Percentiles rank a stretch among this genome's conserved stretches.
These are phyloP conservation scores for Fusarium albidum DNA, from an alignment of 2,329 filamentous ascomycete species.

Conservation along the genomic window DNA sequence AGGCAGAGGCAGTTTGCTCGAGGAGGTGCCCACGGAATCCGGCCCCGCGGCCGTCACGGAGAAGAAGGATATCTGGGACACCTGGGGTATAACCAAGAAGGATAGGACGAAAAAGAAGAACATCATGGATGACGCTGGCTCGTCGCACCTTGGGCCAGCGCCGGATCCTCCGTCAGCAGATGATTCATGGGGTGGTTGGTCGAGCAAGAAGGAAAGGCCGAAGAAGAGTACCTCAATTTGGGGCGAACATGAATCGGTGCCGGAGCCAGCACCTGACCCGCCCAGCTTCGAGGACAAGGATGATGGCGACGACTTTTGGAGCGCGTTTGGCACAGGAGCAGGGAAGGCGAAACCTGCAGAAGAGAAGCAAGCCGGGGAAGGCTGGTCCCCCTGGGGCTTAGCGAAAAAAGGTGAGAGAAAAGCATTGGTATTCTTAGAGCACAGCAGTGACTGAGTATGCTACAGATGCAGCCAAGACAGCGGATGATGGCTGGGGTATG, in stretches of 20 bases:
- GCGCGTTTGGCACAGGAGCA: slow-evolving; percentile 25
- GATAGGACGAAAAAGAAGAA: slow-evolving; percentile 44
- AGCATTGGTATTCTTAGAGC: slow-evolving; percentile 17
- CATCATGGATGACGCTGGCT: slow-evolving; percentile 35
- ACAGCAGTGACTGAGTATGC: slow-evolving; percentile 16
- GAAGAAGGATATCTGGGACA: slow-evolving; percentile 45
- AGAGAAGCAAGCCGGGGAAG: slow-evolving; percentile 23
- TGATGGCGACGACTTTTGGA: slow-evolving; percentile 42
- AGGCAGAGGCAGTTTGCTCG: slow-evolving; percentile 33
- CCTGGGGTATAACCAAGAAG: slow-evolving; percentile 44
- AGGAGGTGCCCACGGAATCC: slow-evolving; percentile 32
- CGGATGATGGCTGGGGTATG: slow-evolving; percentile 38
- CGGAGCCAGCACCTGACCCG: slow-evolving; percentile 33
- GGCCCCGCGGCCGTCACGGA: slow-evolving; percentile 32
- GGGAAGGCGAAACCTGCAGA: slow-evolving; percentile 38
- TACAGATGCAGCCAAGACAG: slow-evolving; percentile 22
- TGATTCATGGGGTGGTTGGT: slow-evolving; percentile 40
- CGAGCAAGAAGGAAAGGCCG: slow-evolving; percentile 42
- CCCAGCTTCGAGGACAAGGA: slow-evolving; percentile 27
- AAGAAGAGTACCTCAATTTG: slow-evolving; percentile 40
- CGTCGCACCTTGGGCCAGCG: slow-evolving; percentile 30
- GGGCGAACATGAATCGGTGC: slow-evolving; percentile 34
- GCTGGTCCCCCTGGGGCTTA: slow-evolving; percentile 37
- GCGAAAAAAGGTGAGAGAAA: slow-evolving; percentile 34
- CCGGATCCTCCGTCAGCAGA: slow-evolving; percentile 38